Evolutionary conservation across 768 basidiomycete genomes (phyloP), one percentile per base, ranked within the genome.

Genomic region (Lentinus tigrinus): DNA sequence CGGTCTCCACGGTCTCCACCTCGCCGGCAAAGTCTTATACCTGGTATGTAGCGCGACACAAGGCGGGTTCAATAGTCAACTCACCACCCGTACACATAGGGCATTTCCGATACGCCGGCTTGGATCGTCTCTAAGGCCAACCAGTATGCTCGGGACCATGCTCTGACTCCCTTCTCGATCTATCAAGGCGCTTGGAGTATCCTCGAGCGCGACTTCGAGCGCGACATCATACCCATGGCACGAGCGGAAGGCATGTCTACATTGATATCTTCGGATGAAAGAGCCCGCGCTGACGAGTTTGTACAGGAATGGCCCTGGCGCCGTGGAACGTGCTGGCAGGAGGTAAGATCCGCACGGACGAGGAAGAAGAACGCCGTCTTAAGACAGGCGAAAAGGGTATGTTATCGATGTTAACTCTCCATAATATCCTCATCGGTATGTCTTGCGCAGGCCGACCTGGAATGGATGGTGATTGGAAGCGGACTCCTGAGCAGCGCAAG

Each of bases 1-100:
- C 39, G 68, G 73, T 8, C 70, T 87, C 5, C 80, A 86, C 60
- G 69, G 74, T 19, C 74, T 86, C 26, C 79, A 85, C 38, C 68
- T 66, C 10, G 65, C 73, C 27, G 78, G 83, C 17, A 83, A 85
- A 61, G 81, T 84, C 4, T 62, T 72, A n/a, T 70, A 72, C 26
- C 64, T 72, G 7, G 68, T 71, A 38, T 31, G 31, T 4, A 65
- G 40, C 9, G 23, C 39, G 81, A 46, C 42, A 26, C 23, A 46
- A 14, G 7, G 21, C 24, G 21, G 17, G 14, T 38, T 17, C 19
- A 13, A 13, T 9, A 44, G 16, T 2, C 49, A 0, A 16, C 9
- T 11, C 14, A 21, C 2, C 3, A 2, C 39, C 9, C 21, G 19
- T 2, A 16, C 14, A 8, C 23, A 3, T 24, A 65, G 63, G 68